Conservation (phyloP, 139 green algal species). For the Volvox reticuliferus region DNA sequence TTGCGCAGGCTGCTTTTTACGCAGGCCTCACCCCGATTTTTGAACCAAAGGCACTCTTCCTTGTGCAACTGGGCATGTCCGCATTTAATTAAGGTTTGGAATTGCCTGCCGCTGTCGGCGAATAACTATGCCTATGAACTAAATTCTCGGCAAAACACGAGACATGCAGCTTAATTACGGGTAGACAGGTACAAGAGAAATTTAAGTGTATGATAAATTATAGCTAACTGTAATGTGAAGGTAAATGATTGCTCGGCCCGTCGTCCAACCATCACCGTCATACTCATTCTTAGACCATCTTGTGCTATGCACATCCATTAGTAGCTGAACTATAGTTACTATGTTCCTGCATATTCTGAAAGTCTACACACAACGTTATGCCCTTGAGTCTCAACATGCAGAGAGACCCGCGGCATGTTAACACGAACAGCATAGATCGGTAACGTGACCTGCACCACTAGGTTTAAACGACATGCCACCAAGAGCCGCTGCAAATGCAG, state of each 20-base stretch:
- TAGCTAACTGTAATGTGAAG: no score
- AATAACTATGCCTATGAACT: background rate
- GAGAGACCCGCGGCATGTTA: constrained; percentile 23
- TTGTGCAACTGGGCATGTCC: constrained; percentile 11
- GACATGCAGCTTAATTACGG: background rate
- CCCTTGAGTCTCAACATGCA: background rate
- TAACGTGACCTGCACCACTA: background rate
- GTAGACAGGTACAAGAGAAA: no score
- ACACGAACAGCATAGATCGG: background rate
- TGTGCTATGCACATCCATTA: no score
- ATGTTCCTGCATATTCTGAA: no score
- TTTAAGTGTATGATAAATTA: no score
- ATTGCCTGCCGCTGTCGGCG: background rate
- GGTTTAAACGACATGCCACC: constrained; percentile 7
- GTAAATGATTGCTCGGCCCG: background rate
- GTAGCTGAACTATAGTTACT: background rate
- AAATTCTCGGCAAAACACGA: background rate
- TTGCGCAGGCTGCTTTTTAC: background rate
- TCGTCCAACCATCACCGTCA: background rate
- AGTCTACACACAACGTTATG: background rate
- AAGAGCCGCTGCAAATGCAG: background rate
- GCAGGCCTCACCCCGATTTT: constrained; percentile 9
- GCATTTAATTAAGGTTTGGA: background rate
- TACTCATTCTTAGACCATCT: no score
- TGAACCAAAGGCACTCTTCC: background rate